phyloP scores from a whole-genome alignment of 2,329 filamentous ascomycete genomes.

The Fusarium staphyleae region DNA sequence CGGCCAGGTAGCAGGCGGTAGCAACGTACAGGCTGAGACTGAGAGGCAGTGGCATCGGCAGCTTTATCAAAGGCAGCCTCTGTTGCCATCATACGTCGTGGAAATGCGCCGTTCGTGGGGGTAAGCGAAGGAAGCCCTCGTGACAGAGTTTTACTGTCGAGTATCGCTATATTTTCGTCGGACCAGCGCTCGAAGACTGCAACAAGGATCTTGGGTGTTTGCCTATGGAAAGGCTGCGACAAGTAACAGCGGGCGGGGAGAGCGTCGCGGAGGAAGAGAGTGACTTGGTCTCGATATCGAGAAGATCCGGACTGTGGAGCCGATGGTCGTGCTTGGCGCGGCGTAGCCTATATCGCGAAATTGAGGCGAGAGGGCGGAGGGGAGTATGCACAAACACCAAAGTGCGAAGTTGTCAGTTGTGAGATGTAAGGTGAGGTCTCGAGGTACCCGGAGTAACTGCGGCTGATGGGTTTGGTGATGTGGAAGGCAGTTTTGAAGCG shows the following conservation, averaged over 20 bases:
- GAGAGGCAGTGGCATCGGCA: conserved; percentile 61
- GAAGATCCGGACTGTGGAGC: too few species aligned
- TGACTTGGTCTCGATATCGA: conserved; percentile 14
- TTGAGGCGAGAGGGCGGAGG: conserved; percentile 23
- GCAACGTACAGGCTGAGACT: conserved; percentile 54
- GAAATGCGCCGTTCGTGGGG: conserved; percentile 45
- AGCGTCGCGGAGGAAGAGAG: conserved; percentile 5
- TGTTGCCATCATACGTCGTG: conserved; percentile 70
- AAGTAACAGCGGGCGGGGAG: conserved; percentile 34
- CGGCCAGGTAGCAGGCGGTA: not conserved
- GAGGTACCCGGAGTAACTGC: conserved; percentile 40
- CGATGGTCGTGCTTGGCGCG: conserved; percentile 11
- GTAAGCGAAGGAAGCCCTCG: conserved; percentile 41
- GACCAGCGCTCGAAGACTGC: conserved; percentile 26
- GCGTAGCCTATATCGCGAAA: conserved; percentile 6
- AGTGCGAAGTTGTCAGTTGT: conserved; percentile 30
- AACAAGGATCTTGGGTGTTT: conserved; percentile 17
- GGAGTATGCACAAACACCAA: conserved; percentile 25
- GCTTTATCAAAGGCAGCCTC: conserved; percentile 62
- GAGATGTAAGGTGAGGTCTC: conserved; percentile 38
- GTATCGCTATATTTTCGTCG: conserved; percentile 29
- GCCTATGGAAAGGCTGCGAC: conserved; percentile 30
- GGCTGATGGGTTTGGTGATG: conserved; percentile 43
- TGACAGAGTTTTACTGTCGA: conserved; percentile 33
- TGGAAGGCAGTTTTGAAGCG: conserved; percentile 34